Evolutionary conservation across 768 basidiomycete genomes (phyloP), one percentile per base, ranked within the genome.

Genomic region (Heimioporus sp.): DNA sequence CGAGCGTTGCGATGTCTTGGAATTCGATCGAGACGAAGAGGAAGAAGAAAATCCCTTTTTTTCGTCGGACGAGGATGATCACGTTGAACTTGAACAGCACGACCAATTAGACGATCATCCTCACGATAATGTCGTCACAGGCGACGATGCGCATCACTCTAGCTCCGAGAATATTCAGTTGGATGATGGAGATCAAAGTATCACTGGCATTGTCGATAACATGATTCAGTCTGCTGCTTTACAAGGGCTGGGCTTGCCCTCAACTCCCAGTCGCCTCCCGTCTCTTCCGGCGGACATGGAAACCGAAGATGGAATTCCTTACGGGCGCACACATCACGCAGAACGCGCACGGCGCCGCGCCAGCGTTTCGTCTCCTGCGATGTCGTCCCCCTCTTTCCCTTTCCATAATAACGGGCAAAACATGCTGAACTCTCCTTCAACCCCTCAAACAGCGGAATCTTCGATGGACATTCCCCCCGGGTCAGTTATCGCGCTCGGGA

Each of bases 1-100:
- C 64, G 86, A 89, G 55, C 78, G 82, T 11, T 89, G 87, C 57
- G 90, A 93, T 54, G 90, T 94, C 11, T 68, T 92, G 30, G 90
- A 92, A 62, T 91, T 90, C 63, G 85, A 89, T 51, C 72, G 77
- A 17, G 87, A 83, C 12, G 79, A 87, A 43, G 86, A 81, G 46
- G 75, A 76, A 19, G 76, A 75, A 6, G 74, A 74, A 46, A 73
- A 80, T 51, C 72, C 77, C 3, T 80, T 80, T 44, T 65, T 73
- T 62, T 76, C 71, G 24, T 64, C 66, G 13, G 68, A 70, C 28
- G 74, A 73, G 17, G 65, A 72, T 43, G 60, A 69, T 43, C 61
- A 62, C 41, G 49, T 61, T 48, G 43, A 59, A 53, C 24, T 55
- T 45, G 61, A 60, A 28, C 60, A 46, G 20, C 50, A 37, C 12